phyloP scores from a whole-genome alignment of 2,329 filamentous ascomycete genomes.

The Teratosphaeria pseudoeucalypti region DNA sequence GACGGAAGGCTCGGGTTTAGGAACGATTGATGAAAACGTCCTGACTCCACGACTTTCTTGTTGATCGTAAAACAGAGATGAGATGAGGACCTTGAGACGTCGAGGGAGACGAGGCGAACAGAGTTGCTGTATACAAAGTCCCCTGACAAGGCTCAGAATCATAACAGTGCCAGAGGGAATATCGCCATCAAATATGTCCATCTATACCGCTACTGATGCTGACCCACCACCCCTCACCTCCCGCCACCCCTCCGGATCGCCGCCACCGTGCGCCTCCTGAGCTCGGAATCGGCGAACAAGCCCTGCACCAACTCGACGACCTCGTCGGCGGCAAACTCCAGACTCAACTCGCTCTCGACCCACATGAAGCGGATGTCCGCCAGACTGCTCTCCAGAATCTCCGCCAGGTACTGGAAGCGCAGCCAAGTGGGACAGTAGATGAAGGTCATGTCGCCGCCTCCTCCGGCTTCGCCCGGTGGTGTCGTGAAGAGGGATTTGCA shows the following conservation, averaged over 20 bases:
- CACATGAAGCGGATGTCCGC: constrained; percentile 57
- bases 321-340: constrained; percentile 53
- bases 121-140: too few relatives aligned
- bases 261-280: constrained; percentile 47
- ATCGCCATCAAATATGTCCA: too few relatives aligned
- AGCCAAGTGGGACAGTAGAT: constrained; percentile 55
- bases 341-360: constrained; percentile 52
- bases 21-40: too few relatives aligned
- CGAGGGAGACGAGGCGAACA: too few relatives aligned
- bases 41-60: too few relatives aligned
- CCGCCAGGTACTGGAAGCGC: constrained; percentile 53
- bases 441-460: constrained; percentile 39
- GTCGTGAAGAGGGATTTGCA: constrained; percentile 44
- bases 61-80: too few relatives aligned
- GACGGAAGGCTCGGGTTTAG: too few relatives aligned
- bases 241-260: constrained; percentile 38
- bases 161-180: too few relatives aligned
- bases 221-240: background rate
- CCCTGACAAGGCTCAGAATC: too few relatives aligned
- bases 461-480: constrained; percentile 20
- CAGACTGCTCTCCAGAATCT: constrained; percentile 52
- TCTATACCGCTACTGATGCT: too few relatives aligned
- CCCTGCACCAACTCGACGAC: constrained; percentile 54
- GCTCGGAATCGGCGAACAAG: constrained; percentile 52
- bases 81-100: too few relatives aligned